Evolutionary conservation across 2,329 filamentous ascomycete species (phyloP), one percentile per base, ranked within the genome.

Genomic region (Xylariaceae sp.): DNA sequence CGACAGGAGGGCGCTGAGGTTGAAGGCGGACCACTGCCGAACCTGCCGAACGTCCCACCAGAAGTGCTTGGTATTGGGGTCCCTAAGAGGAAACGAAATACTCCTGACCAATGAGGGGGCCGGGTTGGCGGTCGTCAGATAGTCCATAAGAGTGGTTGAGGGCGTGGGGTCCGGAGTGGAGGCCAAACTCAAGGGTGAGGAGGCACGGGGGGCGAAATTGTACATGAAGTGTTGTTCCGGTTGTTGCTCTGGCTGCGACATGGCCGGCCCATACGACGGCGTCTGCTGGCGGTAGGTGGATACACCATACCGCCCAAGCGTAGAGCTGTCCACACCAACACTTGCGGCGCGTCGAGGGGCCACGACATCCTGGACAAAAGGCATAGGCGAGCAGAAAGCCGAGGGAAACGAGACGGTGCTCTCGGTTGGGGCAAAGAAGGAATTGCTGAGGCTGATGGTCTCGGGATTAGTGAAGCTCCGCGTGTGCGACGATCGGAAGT

Each of bases 1-100:
- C 5, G 77, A 70, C 50, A 83, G 73, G 59, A 96, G 81, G 41
- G 81, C 79, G 38, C 72, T 62, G 9, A 85, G 68, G 49, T 78
- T 86, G 74, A 96, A 96, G 51, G 78, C 75, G 36, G 75, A 76
- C 90, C 90, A 96, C 46, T 80, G 75, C 47, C 86, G 80, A 50
- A 96, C 71, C 59, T 94, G 90, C 51, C 90, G 85, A 42, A 94
- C 76, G 56, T 97, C 90, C 85, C 88, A 96, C 90, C 90, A 97
- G 63, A 90, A 95, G 67, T 94, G 81, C 61, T 83, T 87, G 54
- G 75, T 83, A 63, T 73, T 76, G 55, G 73, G 81, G 60, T 79
- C 85, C 48, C 71, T 77, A 55, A 71, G 69, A 48, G 66, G 80
- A 58, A 83, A 81, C 43, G 83, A 85, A 50, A 90, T 77, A 50